Base-by-base conservation (phyloP, 257 asterid species). In the Jacaranda mimosifolia region DNA sequence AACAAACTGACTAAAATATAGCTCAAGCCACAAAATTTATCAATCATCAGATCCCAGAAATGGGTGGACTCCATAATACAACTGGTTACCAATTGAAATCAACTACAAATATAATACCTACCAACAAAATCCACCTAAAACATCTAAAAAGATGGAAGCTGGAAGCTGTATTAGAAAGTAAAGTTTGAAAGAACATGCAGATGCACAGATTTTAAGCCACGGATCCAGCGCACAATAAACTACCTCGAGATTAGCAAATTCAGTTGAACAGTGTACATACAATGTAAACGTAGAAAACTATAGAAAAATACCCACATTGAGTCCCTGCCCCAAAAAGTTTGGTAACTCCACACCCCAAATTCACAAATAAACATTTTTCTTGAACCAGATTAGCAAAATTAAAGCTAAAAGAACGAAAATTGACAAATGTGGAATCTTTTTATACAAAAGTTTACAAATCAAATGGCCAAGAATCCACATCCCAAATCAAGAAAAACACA, bases 401-500 rank as follows among this genome's bases (percentile, higher is more conserved):
- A 36, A 9, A 72, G 75, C 73, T 39, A 39, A 68, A 43, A 85
- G 12, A 32, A 48, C 26, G 2, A 60, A 69, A 62, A 59, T 72
- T 17, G 18, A 51, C 62, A 73, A 85, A 74, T 70, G 78, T 56
- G 70, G 69, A 60, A 65, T 52, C 13, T 38, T 32, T 56, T 53
- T 36, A 35, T 13, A n/a, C 3, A 63, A 38, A 11, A 68, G 39
- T 17, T 39, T 9, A 18, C 35, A 40, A 75, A 55, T 5, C 13
- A 59, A 58, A 40, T 19, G 46, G 13, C 59, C 42, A 56, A 70
- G 1, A 60, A 38, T 57, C 36, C 76, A 43, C 68, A 71, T n/a
- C n/a, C 32, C 38, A 66, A 57, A 42, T 26, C 72, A 49, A 68
- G 8, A 72, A 71, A 77, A 42, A 9, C 71, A 79, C 80, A 80